phyloP scores from a whole-genome alignment of 1,139 yeast genomes.

The Zygosaccharomyces pseudobailii region DNA sequence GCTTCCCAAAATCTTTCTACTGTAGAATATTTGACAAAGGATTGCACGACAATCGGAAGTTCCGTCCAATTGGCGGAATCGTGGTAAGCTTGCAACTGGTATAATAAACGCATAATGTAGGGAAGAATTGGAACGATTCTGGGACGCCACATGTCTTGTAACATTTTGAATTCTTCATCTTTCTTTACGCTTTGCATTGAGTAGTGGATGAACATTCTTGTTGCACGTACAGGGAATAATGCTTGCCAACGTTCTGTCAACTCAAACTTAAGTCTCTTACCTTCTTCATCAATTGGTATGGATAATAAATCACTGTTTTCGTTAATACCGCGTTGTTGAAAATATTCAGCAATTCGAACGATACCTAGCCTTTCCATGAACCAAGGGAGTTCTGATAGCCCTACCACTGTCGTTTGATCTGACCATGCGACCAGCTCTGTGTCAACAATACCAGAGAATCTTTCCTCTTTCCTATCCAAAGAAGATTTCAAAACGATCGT shows the following conservation, averaged over 20 bases:
- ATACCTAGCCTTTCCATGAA: conserved; percentile 97
- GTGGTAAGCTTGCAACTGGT: conserved; percentile 91
- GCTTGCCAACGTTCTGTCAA: conserved; percentile 91
- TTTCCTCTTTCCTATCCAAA: conserved; percentile 60
- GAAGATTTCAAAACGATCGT: conserved; percentile 89
- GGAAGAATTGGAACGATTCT: conserved; percentile 89
- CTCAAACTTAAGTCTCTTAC: conserved; percentile 65
- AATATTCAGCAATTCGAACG: conserved; percentile 87
- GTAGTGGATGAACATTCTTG: conserved; percentile 90
- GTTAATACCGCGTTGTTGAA: conserved; percentile 74
- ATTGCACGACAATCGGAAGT: conserved; percentile 82
- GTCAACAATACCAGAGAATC: conserved; percentile 84
- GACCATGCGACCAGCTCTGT: conserved; percentile 93
- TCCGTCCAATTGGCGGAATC: conserved; percentile 88
- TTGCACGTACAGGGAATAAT: conserved; percentile 90
- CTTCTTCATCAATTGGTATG: conserved; percentile 89
- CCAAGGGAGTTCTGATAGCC: conserved; percentile 87
- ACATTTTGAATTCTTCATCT: conserved; percentile 65
- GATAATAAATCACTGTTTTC: conserved; percentile 69
- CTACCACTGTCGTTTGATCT: conserved; percentile 84
- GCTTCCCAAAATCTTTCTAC: conserved; percentile 98
- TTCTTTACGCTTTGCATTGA: conserved; percentile 87
- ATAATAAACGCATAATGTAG: conserved; percentile 76
- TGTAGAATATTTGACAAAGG: conserved; percentile 83
- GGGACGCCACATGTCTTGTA: conserved; percentile 84